phyloP scores from a whole-genome alignment of 2,329 filamentous ascomycete species.

The Fonsecaea nubica region DNA sequence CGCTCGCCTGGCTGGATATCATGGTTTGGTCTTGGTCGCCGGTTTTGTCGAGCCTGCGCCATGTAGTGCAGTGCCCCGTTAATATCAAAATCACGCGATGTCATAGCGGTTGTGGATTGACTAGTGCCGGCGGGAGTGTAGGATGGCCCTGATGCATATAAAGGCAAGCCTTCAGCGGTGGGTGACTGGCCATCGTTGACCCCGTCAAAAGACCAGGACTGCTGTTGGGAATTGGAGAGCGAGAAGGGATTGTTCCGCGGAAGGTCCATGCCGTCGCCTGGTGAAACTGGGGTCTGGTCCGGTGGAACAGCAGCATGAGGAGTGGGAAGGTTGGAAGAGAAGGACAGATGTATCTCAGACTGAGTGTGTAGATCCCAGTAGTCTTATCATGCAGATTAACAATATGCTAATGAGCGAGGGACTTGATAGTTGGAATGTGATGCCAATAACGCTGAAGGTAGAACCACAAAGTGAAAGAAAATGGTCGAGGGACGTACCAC shows the following conservation, averaged over 20 bases:
- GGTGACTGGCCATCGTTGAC: not conserved
- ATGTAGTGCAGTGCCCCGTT: not conserved
- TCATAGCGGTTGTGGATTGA: not conserved
- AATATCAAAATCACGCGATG: not conserved
- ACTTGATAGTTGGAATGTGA: constrained; percentile 13
- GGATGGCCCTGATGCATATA: not conserved
- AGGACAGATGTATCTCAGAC: constrained; percentile 16
- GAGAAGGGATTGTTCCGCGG: constrained; percentile 8
- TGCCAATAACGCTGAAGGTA: not conserved
- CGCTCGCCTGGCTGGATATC: not conserved
- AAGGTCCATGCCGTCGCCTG: constrained; percentile 20
- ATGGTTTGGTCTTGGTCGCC: not conserved
- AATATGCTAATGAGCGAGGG: constrained; percentile 33
- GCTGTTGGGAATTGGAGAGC: not conserved
- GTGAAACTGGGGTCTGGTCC: not conserved
- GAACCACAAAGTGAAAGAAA: constrained; percentile 8
- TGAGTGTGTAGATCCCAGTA: constrained; percentile 34
- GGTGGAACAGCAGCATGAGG: not conserved
- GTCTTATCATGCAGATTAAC: constrained; percentile 34
- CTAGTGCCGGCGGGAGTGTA: not conserved
- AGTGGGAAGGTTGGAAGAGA: constrained; percentile 4
- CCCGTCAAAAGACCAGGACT: constrained; percentile 23
- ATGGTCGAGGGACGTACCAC: constrained; percentile 30
- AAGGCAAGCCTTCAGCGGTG: not conserved
- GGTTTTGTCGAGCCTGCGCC: not conserved